Conservation (phyloP, 1,284 basidiomycete genomes). For the Kwoniella shivajii region DNA sequence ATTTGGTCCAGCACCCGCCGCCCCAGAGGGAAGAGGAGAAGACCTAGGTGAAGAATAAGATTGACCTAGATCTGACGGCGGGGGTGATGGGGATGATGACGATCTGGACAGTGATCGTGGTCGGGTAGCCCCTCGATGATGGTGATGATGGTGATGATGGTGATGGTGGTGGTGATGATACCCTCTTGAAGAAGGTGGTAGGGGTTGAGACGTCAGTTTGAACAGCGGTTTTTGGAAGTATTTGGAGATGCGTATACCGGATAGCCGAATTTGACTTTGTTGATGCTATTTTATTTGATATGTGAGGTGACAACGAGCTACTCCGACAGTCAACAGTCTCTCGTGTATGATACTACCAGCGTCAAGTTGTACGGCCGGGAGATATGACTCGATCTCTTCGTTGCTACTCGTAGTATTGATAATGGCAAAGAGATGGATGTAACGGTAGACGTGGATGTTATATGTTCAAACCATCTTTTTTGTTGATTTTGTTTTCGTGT, state of each 20-base stretch:
- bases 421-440: too few relatives aligned
- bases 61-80: constrained; percentile 14
- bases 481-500: neutral
- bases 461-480: neutral
- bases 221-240: too few relatives aligned
- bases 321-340: too few relatives aligned
- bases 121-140: constrained; percentile 17
- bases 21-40: constrained; percentile 2
- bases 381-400: too few relatives aligned
- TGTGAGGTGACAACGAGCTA: too few relatives aligned
- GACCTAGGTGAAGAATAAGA: neutral
- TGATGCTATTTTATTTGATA: neutral
- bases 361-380: too few relatives aligned
- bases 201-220: constrained; percentile 11
- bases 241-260: too few relatives aligned
- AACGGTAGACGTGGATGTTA: neutral
- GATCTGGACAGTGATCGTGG: constrained; percentile 33
- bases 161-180: constrained; percentile 10
- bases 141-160: constrained; percentile 15
- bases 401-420: too few relatives aligned
- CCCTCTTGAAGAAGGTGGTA: neutral
- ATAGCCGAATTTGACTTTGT: too few relatives aligned
- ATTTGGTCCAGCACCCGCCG: neutral
- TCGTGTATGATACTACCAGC: too few relatives aligned
- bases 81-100: constrained; percentile 44